These are phyloP conservation scores for Gossypium ekmanianum DNA, from an alignment of 345 rosid species.

Conservation along the genomic window DNA sequence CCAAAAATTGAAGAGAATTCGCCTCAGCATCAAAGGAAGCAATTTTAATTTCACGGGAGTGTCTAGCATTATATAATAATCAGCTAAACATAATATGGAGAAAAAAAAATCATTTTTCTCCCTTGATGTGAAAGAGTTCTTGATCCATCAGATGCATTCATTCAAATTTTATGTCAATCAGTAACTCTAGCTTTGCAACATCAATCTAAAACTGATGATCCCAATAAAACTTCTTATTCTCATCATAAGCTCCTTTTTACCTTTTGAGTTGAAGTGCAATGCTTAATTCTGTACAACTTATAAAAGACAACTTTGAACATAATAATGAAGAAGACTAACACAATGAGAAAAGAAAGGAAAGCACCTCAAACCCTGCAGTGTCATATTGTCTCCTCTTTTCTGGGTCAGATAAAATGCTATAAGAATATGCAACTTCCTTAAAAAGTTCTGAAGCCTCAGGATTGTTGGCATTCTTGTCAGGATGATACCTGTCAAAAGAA, in stretches of 20 bases:
- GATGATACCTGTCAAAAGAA: conserved; percentile 71
- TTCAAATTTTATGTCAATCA: background rate
- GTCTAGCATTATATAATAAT: conserved; percentile 3
- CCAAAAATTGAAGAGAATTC: background rate
- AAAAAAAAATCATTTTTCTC: background rate
- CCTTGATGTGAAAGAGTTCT: background rate
- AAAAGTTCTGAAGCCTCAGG: conserved; percentile 96
- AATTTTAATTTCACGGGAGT: background rate
- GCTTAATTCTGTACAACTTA: background rate
- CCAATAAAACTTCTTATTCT: background rate
- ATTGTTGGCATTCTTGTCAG: conserved; percentile 90
- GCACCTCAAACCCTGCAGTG: conserved; percentile 94
- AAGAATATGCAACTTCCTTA: conserved; percentile 97
- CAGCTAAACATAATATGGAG: background rate
- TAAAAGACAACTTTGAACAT: background rate
- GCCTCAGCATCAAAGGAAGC: conserved; percentile 5
- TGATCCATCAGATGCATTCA: background rate
- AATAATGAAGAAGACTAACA: background rate
- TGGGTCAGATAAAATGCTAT: conserved; percentile 94
- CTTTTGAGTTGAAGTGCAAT: conserved; percentile 1
- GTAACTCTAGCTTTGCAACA: background rate
- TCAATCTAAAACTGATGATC: background rate
- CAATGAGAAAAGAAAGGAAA: background rate
- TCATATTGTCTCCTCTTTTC: conserved; percentile 98
- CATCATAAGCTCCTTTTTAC: background rate